Base-by-base conservation (phyloP, 2,329 filamentous ascomycete genomes). In the Fusarium newnesense region DNA sequence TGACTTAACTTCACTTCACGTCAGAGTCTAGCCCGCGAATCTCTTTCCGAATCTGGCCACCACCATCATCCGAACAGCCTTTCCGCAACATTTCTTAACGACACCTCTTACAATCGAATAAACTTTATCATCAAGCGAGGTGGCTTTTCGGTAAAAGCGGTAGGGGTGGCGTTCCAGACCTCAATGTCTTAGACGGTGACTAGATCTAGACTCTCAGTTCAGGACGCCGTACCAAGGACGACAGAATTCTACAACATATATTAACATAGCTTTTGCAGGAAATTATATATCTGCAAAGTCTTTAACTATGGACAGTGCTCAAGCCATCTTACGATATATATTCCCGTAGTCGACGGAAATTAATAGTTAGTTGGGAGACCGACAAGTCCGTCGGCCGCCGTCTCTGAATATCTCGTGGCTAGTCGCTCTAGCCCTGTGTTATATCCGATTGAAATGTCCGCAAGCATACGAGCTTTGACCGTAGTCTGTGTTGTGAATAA, bases 161-260 rank as follows among this genome's bases (percentile, higher is more conserved):
- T 37, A 26, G 26, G 12, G 10, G 46, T 68, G 67, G 70, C 67
- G 62, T 64, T 56, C 34, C 53, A 43, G 18, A 28, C n/a, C 40
- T 46, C 46, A 19, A 30, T 59, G 47, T 74, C 67, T 73, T 24
- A 69, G 67, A 62, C 39, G 47, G n/a, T 40, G 16, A 30, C 46
- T 36, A n/a, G 43, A 59, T 63, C 70, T 57, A 59, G 52, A 24
- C 70, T 44, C 19, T 36, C 1, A 30, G 1, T 18, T 26, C 18
- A n/a, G 16, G n/a, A 40, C 57, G 66, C 52, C 46, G 39, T 54
- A 34, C 18, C 24, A 12, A n/a, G 36, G 50, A 39, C 19, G 66
- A 65, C 59, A 59, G 37, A 69, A 69, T 53, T 40, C 21, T 40
- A 43, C 16, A 36, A 43, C 66, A 53, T 2, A n/a, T 15, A 6